Conservation (phyloP, 2,329 filamentous ascomycete genomes). For the Aspergillus aculeatus region DNA sequence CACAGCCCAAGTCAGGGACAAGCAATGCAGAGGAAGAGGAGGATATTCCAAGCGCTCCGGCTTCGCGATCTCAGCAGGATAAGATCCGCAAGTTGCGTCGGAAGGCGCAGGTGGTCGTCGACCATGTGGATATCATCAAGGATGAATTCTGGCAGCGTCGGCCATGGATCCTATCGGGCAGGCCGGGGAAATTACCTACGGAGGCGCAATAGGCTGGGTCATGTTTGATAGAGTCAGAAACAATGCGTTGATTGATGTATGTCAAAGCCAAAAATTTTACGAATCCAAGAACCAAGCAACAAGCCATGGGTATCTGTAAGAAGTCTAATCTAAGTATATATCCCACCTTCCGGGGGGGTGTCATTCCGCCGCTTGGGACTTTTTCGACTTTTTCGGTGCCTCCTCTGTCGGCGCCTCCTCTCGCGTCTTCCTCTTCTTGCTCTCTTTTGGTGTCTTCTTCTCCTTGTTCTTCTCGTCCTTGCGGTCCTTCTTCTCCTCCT, state of each 20-base stretch:
- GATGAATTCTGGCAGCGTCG: conserved; percentile 89
- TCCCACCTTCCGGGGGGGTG: neutral
- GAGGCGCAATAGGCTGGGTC: conserved; percentile 9
- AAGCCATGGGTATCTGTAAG: conserved; percentile 34
- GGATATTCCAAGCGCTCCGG: conserved; percentile 42
- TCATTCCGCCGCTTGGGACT: conserved; percentile 37
- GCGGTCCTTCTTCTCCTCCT: conserved; percentile 25
- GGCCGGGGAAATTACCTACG: conserved; percentile 68
- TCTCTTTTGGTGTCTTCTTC: conserved; percentile 24
- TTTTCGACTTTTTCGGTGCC: conserved; percentile 44
- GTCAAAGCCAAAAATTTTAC: neutral
- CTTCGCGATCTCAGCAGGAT: conserved; percentile 78
- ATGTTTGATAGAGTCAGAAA: neutral
- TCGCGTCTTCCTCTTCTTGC: conserved; percentile 30
- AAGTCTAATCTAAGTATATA: conserved; percentile 8
- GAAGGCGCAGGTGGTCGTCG: conserved; percentile 77
- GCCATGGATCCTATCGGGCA: conserved; percentile 79
- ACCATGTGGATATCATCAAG: conserved; percentile 91
- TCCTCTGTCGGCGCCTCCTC: conserved; percentile 28
- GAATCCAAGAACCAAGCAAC: conserved; percentile 7
- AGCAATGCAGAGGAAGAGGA: conserved; percentile 14
- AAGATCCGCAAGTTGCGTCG: conserved; percentile 76
- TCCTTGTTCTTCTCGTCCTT: conserved; percentile 23
- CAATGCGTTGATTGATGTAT: conserved; percentile 5
- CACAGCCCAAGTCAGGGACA: conserved; percentile 43